Percentiles rank a stretch among this genome's conserved stretches.
Conservation (phyloP, 2,329 filamentous ascomycete species). For the Neurospora crassa region DNA sequence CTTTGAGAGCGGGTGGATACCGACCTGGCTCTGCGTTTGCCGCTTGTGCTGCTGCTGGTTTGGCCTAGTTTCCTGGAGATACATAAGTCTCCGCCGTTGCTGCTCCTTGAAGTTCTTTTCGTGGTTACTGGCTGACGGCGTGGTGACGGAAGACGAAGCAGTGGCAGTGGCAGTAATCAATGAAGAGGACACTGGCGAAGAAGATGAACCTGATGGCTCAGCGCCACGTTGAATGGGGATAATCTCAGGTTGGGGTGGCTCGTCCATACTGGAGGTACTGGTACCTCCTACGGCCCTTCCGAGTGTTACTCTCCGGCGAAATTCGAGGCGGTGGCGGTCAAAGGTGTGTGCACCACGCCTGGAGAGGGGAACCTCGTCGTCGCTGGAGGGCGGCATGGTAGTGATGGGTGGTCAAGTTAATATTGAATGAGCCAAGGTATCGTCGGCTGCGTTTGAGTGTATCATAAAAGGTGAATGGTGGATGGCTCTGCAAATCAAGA, state of each 20-base stretch:
- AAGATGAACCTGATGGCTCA: background rate
- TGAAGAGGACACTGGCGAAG: background rate
- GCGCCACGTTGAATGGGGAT: background rate
- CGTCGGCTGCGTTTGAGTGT: background rate
- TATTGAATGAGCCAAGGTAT: background rate
- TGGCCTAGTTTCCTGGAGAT: background rate
- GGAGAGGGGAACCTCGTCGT: background rate
- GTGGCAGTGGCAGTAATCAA: background rate
- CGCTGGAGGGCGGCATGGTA: background rate
- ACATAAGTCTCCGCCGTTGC: background rate
- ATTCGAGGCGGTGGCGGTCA: background rate
- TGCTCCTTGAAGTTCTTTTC: background rate
- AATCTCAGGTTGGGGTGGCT: background rate
- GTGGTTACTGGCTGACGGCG: background rate
- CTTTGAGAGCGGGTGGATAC: background rate
- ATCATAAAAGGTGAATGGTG: background rate
- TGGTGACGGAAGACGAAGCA: background rate
- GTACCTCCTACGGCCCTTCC: background rate
- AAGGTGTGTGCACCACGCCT: background rate
- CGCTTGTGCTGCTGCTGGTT: background rate
- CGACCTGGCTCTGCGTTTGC: background rate
- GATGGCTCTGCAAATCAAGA: background rate
- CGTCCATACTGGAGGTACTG: background rate
- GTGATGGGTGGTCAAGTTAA: background rate
- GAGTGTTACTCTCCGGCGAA: background rate